Conservation (phyloP, 352 stramenopile species). For the Phytopythium boreale region DNA sequence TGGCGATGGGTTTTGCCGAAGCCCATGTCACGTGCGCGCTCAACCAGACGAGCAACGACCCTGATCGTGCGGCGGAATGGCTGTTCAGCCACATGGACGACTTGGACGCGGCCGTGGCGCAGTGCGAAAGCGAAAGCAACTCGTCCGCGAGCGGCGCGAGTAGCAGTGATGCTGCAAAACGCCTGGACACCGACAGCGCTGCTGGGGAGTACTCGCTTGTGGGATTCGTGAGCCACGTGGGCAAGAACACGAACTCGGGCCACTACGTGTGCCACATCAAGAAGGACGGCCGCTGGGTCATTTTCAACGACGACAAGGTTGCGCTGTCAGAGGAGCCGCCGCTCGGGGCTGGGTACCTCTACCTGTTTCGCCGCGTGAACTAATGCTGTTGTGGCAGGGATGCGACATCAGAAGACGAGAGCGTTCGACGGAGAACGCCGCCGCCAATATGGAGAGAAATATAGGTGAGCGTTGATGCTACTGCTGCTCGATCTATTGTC, state of each 20-base stretch:
- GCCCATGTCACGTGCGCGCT: constrained; percentile 92
- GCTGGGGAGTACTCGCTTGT: constrained; percentile 91
- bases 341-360: constrained; percentile 95
- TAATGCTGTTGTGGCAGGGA: neutral
- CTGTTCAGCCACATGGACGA: constrained; percentile 98
- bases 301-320: constrained; percentile 99
- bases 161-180: constrained; percentile 23
- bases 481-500: constrained; percentile 2
- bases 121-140: constrained; percentile 52
- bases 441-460: neutral
- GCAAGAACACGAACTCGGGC: constrained; percentile 96
- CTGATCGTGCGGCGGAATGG: constrained; percentile 96
- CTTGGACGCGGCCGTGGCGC: constrained; percentile 89
- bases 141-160: constrained; percentile 15
- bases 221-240: constrained; percentile 98
- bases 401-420: neutral
- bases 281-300: constrained; percentile 95
- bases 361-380: constrained; percentile 88
- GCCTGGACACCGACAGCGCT: constrained; percentile 47
- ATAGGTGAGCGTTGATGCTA: constrained; percentile 3
- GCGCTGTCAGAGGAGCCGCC: constrained; percentile 93
- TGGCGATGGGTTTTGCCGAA: constrained; percentile 88
- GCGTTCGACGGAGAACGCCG: neutral
- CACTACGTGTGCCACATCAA: constrained; percentile 99
- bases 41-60: constrained; percentile 87